Base-by-base conservation (phyloP, 106 monocot species). In the Apostasia ramifera region DNA sequence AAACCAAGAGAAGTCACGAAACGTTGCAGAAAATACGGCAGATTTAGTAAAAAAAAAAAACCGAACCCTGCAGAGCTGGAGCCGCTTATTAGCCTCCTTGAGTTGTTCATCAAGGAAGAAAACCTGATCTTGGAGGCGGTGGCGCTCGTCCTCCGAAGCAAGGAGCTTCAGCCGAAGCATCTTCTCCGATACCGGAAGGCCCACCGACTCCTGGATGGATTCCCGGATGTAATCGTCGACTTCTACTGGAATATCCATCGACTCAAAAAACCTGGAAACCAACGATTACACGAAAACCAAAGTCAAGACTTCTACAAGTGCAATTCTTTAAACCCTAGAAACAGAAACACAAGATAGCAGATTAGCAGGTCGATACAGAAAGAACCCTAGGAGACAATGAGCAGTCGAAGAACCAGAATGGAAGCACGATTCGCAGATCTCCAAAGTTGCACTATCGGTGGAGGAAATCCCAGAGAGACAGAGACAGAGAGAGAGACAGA, bases 121-220 rank as follows among this genome's bases (percentile, higher is more conserved):
- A 59, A 86, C 72, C 61, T 80, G 86, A 68, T 89, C 89, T 75
- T 92, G 88, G 62, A 92, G 89, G 70, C 86, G 86, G 56, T 59
- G 84, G 64, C 86, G 84, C 1, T 73, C 72, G 57, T 88, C 88
- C 61, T 97, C 86, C 44, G 91, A 89, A 39, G 86, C 82, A 47
- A 84, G 63, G 71, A 97, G 84, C 81, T 85, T 97, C 54, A 91
- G 66, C 8, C 61, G 75, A 38, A 92, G 78, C 78, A 75, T 84
- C 59, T 79, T 79, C 40, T 66, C 72, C 10, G 88, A 84, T 58
- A 92, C 74, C 15, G 75, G 86, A 52, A 95, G 84, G 55, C 86
- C 88, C n/a, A 91, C 66, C 6, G 89, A 89, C 48, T 69, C 66
- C 69, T 89, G 81, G 50, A 95, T 89, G 37, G 91, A 83, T 73